Evolutionary conservation across 169 alveolate species (phyloP).

Genomic region (Plasmodium fragile): DNA sequence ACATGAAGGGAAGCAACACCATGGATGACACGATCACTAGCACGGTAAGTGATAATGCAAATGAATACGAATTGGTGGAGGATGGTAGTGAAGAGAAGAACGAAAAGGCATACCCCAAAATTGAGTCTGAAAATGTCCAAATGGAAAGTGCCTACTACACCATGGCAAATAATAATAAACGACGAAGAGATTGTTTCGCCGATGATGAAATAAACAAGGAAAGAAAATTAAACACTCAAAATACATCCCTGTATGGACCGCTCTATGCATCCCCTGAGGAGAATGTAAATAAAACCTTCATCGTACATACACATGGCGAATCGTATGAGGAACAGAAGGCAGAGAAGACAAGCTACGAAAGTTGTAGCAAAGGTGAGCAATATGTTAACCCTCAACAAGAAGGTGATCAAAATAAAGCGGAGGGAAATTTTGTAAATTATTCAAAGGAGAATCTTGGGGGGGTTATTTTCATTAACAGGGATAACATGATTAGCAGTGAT

Average conservation of each 20-base stretch:
- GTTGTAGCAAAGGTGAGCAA: background rate
- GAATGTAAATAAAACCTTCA: background rate
- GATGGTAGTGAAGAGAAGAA: background rate
- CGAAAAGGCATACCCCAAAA: background rate
- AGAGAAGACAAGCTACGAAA: background rate
- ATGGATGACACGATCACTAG: background rate
- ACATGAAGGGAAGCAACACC: background rate
- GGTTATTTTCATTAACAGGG: background rate
- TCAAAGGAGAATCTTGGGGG: background rate
- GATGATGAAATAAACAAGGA: conserved; percentile 47
- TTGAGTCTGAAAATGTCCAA: background rate
- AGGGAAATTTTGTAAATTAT: background rate
- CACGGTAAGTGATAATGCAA: background rate
- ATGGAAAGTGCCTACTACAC: background rate
- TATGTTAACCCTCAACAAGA: background rate
- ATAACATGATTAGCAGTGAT: background rate
- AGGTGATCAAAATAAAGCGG: background rate
- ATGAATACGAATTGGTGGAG: background rate
- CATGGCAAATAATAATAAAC: conserved; percentile 18
- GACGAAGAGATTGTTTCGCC: conserved; percentile 13
- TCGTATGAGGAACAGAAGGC: background rate
- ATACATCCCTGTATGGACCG: background rate
- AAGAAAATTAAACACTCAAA: conserved; percentile 8
- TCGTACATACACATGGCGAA: background rate
- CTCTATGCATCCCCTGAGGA: background rate